Percentiles rank a stretch among this genome's conserved stretches.
Evolutionary conservation across 2,329 filamentous ascomycete species (phyloP).

Genomic region (Aspergillus sergii): DNA sequence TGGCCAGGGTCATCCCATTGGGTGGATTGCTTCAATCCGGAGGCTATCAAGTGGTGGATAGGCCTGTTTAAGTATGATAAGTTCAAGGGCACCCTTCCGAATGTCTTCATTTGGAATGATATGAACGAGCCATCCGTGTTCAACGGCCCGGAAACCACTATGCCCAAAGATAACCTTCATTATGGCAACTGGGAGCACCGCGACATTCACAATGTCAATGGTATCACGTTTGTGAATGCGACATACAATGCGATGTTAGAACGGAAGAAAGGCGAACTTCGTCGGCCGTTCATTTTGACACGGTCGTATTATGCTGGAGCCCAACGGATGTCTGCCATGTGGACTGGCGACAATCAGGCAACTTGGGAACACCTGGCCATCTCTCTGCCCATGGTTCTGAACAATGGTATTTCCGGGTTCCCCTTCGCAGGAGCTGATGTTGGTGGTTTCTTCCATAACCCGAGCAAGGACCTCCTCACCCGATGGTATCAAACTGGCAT

Average conservation of each 20-base stretch:
- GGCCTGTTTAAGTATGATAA: conserved; percentile 81
- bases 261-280: conserved; percentile 81
- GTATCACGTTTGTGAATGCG: conserved; percentile 92
- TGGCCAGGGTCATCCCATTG: conserved; percentile 97
- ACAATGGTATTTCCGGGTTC: conserved; percentile 88
- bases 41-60: conserved; percentile 88
- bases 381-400: conserved; percentile 89
- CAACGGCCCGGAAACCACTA: conserved; percentile 96
- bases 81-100: conserved; percentile 83
- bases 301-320: conserved; percentile 90
- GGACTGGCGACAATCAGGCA: conserved; percentile 97
- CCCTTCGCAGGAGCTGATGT: conserved; percentile 96
- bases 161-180: conserved; percentile 98
- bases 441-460: conserved; percentile 97
- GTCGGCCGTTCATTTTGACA: conserved; percentile 89
- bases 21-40: conserved; percentile 96
- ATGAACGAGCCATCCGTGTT: conserved; percentile 99
- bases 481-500: conserved; percentile 96
- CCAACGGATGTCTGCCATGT: conserved; percentile 91
- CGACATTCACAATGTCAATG: conserved; percentile 94
- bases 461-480: conserved; percentile 84
- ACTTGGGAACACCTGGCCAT: conserved; percentile 89
- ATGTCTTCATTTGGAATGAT: conserved; percentile 97
- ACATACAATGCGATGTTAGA: conserved; percentile 83
- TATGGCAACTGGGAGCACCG: conserved; percentile 92